These are phyloP conservation scores for Pseudogymnoascus destructans DNA, from an alignment of 2,329 filamentous ascomycete species.

Conservation along the genomic window DNA sequence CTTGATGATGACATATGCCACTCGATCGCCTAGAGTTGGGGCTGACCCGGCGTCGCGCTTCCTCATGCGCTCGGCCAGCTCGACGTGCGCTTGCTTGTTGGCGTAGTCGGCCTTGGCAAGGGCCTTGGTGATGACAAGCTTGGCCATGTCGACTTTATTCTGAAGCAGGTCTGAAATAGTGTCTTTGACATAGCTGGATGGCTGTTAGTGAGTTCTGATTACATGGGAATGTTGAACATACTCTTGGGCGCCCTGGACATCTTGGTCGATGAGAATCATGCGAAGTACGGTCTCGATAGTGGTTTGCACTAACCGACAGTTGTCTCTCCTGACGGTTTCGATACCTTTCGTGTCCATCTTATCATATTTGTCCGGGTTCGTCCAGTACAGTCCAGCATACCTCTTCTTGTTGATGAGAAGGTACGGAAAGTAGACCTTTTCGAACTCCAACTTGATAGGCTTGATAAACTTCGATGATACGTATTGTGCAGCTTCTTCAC, in stretches of 20 bases:
- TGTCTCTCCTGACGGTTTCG: constrained; percentile 92
- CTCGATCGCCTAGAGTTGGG: constrained; percentile 82
- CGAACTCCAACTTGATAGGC: constrained; percentile 97
- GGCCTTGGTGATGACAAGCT: constrained; percentile 97
- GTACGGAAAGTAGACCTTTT: constrained; percentile 98
- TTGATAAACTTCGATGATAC: constrained; percentile 90
- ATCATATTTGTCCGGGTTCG: constrained; percentile 84
- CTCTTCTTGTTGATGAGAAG: constrained; percentile 99
- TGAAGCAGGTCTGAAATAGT: constrained; percentile 90
- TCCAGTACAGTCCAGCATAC: constrained; percentile 97
- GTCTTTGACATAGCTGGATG: constrained; percentile 75
- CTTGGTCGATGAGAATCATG: constrained; percentile 90
- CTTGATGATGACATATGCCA: constrained; percentile 96
- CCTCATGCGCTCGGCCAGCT: constrained; percentile 90
- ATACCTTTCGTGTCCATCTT: constrained; percentile 99
- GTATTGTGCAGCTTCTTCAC: constrained; percentile 78
- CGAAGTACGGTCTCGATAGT: constrained; percentile 93
- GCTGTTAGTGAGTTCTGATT: constrained; percentile 32
- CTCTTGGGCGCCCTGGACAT: constrained; percentile 85
- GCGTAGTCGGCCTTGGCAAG: constrained; percentile 82
- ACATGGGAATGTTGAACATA: constrained; percentile 37
- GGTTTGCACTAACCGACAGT: constrained; percentile 87
- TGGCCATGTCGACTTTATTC: constrained; percentile 98
- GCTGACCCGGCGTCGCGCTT: constrained; percentile 94
- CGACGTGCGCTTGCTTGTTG: constrained; percentile 89